These are phyloP conservation scores for Mycena sp. DNA, from an alignment of 1,284 basidiomycete species.

Conservation along the genomic window DNA sequence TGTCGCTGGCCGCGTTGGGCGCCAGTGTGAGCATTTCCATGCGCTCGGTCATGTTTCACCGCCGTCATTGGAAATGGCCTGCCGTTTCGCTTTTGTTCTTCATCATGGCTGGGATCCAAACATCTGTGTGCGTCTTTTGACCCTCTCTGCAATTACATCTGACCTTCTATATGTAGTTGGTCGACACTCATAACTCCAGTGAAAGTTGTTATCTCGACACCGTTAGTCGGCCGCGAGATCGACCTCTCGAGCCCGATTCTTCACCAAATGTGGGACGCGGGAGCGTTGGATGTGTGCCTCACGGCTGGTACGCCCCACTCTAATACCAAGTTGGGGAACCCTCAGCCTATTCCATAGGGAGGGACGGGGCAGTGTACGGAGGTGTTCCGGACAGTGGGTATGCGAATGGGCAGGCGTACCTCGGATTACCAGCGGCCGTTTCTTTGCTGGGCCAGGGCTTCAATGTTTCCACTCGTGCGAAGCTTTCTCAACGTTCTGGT, in stretches of 20 bases:
- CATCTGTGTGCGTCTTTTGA: not conserved
- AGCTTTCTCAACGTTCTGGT: too few relatives aligned
- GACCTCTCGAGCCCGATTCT: not conserved
- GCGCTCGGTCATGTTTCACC: not conserved
- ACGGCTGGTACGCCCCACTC: too few relatives aligned
- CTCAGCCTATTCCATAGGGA: too few relatives aligned
- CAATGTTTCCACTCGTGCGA: too few relatives aligned
- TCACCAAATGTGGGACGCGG: not conserved
- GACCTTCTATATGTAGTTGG: not conserved
- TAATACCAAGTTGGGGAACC: too few relatives aligned
- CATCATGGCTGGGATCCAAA: not conserved
- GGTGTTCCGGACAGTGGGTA: too few relatives aligned
- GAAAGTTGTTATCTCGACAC: not conserved
- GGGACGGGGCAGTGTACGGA: too few relatives aligned
- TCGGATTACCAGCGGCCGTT: too few relatives aligned
- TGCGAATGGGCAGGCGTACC: too few relatives aligned
- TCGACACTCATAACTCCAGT: not conserved
- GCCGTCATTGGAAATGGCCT: not conserved
- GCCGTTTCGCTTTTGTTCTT: not conserved
- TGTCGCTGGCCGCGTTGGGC: not conserved
- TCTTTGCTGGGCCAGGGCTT: too few relatives aligned
- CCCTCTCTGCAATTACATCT: not conserved
- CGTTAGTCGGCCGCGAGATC: not conserved
- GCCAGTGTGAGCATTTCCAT: not conserved
- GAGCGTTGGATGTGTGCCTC: not conserved